Conservation (phyloP, 345 rosid genomes). For the Salix purpurea region DNA sequence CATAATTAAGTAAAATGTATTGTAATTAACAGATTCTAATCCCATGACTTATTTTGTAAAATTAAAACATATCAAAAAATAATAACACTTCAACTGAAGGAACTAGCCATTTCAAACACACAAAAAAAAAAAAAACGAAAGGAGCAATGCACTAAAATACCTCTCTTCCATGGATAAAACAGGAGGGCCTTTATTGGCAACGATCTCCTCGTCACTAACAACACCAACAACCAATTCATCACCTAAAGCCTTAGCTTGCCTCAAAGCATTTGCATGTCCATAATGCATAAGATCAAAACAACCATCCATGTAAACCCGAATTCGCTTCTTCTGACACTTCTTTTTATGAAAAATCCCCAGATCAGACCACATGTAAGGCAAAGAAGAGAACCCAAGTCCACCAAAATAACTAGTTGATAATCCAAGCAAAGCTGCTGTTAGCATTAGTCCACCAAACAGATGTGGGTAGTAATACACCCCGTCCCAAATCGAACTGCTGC, state of each 20-base stretch:
- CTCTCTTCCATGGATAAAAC: conserved; percentile 85
- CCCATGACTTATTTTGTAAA: too few relatives aligned
- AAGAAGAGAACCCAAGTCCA: conserved; percentile 46
- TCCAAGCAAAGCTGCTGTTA: conserved; percentile 59
- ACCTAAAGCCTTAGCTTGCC: conserved; percentile 88
- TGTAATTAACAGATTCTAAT: neutral
- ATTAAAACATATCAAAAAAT: too few relatives aligned
- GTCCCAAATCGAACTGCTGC: conserved; percentile 57
- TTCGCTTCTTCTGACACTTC: conserved; percentile 41
- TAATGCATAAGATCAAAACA: conserved; percentile 98
- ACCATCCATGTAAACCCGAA: conserved; percentile 97
- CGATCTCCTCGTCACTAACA: conserved; percentile 88
- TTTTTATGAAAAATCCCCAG: conserved; percentile 40
- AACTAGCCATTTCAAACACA: neutral
- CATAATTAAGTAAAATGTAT: neutral
- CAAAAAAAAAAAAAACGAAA: neutral
- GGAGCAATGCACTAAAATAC: conserved; percentile 26
- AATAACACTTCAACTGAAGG: too few relatives aligned
- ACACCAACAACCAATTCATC: conserved; percentile 91
- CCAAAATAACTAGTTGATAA: conserved; percentile 58
- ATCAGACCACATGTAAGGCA: conserved; percentile 40
- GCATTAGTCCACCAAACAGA: conserved; percentile 62
- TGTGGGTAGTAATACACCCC: conserved; percentile 52
- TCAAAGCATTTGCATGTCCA: conserved; percentile 86
- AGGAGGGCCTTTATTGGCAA: conserved; percentile 92